Evolutionary conservation across 768 basidiomycete species (phyloP), one percentile per base, ranked within the genome.

Genomic region (Lentinus tigrinus): DNA sequence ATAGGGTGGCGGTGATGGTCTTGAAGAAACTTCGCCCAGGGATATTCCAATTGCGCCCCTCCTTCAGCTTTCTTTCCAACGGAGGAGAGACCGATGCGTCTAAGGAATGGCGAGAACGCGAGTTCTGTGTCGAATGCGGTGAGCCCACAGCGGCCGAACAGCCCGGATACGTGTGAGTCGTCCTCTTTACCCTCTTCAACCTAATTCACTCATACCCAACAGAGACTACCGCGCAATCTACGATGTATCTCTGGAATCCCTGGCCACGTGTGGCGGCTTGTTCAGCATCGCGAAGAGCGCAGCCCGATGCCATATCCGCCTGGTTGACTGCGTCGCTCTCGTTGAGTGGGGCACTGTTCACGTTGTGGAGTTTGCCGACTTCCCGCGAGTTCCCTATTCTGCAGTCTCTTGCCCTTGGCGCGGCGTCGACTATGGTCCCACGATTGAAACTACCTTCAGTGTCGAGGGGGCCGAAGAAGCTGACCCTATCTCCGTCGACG

Each of bases 331-430:
- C 24, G 28, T 17, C 4, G 47, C 49, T 14, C 14, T 61, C 4
- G 16, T 42, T 19, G 46, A 53, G 11, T 26, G 48, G 2, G 40
- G 44, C 3, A 11, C 27, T 2, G 19, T 61, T 5, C 37, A 46
- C 11, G 42, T 61, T 47, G 36, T 43, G 24, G 60, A 61, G 40
- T 61, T 53, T 17, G 4, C 51, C 4, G 42, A 52, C 14, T 48
- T 61, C 38, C 60, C 60, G 17, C 34, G 37, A n/a, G 16, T 42
- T 11, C 24, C 40, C 31, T 62, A 62, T 38, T 19, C 61, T 6
- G 52, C 61, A 17, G 49, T 62, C 34, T 62, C 56, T 23, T 62
- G 57, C 36, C 50, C 56, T 16, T 62, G 61, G 61, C 52, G 52
- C 21, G 61, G 61, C 3, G 50, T 46, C 8, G n/a, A n/a, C n/a